Evolutionary conservation across 768 basidiomycete genomes (phyloP).

Genomic region (Boletus pseudo-olivaceus): DNA sequence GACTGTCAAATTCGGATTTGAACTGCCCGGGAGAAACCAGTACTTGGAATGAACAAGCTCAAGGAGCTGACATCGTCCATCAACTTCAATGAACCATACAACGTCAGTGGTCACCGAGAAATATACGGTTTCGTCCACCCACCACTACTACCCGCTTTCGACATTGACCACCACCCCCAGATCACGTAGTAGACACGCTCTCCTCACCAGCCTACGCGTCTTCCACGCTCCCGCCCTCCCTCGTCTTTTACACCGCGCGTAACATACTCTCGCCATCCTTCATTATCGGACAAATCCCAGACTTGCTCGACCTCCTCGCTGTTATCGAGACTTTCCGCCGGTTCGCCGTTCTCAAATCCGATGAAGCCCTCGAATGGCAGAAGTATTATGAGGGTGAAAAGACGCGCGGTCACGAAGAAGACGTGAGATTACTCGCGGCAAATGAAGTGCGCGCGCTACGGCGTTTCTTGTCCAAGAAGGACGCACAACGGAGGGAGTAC

Average conservation of each 20-base stretch:
- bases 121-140: conserved; percentile 16
- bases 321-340: conserved; percentile 23
- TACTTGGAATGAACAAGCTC: conserved; percentile 7
- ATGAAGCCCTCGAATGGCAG: conserved; percentile 26
- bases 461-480: conserved; percentile 10
- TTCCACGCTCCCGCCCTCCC: conserved; percentile 5
- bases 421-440: conserved; percentile 17
- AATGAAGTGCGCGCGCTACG: conserved; percentile 14
- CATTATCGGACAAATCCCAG: conserved; percentile 31
- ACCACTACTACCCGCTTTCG: not conserved
- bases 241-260: conserved; percentile 27
- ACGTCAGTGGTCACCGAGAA: conserved; percentile 3
- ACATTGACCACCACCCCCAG: conserved; percentile 7
- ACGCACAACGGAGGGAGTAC: conserved; percentile 20
- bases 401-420: not conserved
- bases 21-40: not conserved
- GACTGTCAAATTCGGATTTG: not conserved
- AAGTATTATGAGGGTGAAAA: conserved; percentile 17
- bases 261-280: conserved; percentile 30
- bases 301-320: conserved; percentile 24
- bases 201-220: not conserved
- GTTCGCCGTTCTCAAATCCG: conserved; percentile 12
- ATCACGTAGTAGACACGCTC: conserved; percentile 1
- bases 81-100: conserved; percentile 17
- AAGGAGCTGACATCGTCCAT: conserved; percentile 13